Evolutionary conservation across 306 rosid genomes (phyloP).

Genomic region (Arachis stenosperma): DNA sequence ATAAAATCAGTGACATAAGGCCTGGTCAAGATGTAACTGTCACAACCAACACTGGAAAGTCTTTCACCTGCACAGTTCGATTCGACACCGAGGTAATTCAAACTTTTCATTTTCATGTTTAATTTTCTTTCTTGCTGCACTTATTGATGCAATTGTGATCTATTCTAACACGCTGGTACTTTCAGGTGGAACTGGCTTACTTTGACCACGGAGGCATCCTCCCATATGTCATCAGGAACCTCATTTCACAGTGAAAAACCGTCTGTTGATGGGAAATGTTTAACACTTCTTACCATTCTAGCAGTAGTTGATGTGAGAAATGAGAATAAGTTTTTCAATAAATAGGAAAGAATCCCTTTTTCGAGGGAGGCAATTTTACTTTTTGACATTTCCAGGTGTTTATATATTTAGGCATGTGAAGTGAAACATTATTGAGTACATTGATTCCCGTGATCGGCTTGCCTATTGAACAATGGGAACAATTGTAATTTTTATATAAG

Average conservation of each 20-base stretch:
- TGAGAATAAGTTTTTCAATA: constrained; percentile 47
- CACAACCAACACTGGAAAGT: constrained; percentile 76
- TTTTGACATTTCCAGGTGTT: constrained; percentile 39
- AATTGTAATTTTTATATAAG: constrained; percentile 24
- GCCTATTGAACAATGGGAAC: constrained; percentile 41
- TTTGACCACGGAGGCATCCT: constrained; percentile 92
- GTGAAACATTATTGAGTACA: constrained; percentile 39
- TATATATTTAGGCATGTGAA: constrained; percentile 43
- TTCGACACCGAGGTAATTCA: constrained; percentile 93
- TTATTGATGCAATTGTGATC: neutral
- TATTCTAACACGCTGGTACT: constrained; percentile 14
- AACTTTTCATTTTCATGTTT: constrained; percentile 12
- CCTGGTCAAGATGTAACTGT: constrained; percentile 98
- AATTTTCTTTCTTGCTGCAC: neutral
- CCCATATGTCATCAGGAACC: constrained; percentile 87
- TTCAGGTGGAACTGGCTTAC: constrained; percentile 93
- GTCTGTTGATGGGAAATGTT: constrained; percentile 31
- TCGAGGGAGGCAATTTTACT: constrained; percentile 38
- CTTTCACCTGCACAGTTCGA: constrained; percentile 84
- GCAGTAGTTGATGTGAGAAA: constrained; percentile 49
- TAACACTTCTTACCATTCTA: constrained; percentile 30
- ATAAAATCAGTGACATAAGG: constrained; percentile 71
- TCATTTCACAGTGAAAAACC: constrained; percentile 59
- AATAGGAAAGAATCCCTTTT: constrained; percentile 46
- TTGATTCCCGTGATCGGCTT: constrained; percentile 36